A percentile compares a stretch with the other conserved stretches of the same genome.
Evolutionary conservation across 2,329 filamentous ascomycete genomes (phyloP).

Genomic region (Ilyonectria robusta): DNA sequence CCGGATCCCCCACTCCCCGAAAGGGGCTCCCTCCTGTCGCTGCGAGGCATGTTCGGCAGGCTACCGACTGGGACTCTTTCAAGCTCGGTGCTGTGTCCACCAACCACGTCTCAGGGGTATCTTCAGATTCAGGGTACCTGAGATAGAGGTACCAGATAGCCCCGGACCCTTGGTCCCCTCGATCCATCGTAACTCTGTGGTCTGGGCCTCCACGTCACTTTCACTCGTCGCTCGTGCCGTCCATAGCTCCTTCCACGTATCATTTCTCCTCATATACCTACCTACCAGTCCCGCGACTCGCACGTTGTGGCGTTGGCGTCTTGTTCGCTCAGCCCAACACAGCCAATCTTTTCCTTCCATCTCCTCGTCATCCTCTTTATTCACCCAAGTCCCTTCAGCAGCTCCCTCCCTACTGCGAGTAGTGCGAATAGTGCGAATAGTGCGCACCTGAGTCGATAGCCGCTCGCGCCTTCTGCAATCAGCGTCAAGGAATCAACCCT

Average conservation of each 20-base stretch:
- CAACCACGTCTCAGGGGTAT: conserved; percentile 20
- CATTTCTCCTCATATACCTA: conserved; percentile 1
- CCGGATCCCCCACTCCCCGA: neutral
- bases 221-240: conserved; percentile 11
- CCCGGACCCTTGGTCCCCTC: conserved; percentile 6
- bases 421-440: neutral
- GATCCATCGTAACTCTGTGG: conserved; percentile 17
- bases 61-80: neutral
- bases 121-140: conserved; percentile 24
- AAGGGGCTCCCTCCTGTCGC: neutral
- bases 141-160: conserved; percentile 2
- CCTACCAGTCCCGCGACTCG: neutral
- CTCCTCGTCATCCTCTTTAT: neutral
- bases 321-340: neutral
- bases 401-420: neutral
- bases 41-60: neutral
- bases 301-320: neutral
- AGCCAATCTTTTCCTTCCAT: neutral
- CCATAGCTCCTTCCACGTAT: conserved; percentile 13
- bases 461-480: neutral
- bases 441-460: neutral
- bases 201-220: conserved; percentile 15
- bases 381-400: neutral
- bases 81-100: neutral
- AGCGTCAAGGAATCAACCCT: neutral